Evolutionary conservation across 371 early-diverging fungal species (phyloP).

Genomic region (Zancudomyces culisetae): DNA sequence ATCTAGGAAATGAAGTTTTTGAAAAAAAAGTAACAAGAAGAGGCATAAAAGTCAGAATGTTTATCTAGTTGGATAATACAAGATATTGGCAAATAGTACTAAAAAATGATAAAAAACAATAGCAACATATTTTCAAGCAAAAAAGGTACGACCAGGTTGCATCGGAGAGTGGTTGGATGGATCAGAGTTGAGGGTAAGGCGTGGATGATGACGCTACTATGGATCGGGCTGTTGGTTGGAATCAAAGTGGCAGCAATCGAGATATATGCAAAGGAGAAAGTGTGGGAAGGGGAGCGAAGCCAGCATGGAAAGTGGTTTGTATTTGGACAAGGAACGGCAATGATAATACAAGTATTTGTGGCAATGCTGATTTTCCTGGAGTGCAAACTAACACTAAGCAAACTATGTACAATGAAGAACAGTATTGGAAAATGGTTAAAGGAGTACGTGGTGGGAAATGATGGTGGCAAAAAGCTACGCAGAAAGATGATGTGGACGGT

Average conservation of each 20-base stretch:
- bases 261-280: not conserved
- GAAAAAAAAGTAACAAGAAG: not conserved
- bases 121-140: not conserved
- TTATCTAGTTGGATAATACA: not conserved
- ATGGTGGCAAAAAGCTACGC: slow-evolving; percentile 63
- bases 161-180: not conserved
- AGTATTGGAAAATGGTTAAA: too few species aligned
- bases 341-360: slow-evolving; percentile 43
- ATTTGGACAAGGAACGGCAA: slow-evolving; percentile 38
- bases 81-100: not conserved
- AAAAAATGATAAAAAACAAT: not conserved
- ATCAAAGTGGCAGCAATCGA: not conserved
- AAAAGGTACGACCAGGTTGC: not conserved
- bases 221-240: not conserved
- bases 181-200: not conserved
- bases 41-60: too few species aligned
- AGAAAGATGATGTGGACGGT: slow-evolving; percentile 56
- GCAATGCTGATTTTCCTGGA: slow-evolving; percentile 60
- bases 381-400: slow-evolving; percentile 55
- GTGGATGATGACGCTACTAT: not conserved
- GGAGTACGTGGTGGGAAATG: slow-evolving; percentile 45
- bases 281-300: slow-evolving; percentile 19
- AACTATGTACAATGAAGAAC: slow-evolving; percentile 44
- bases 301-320: slow-evolving; percentile 29
- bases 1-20: not conserved